Conservation (phyloP, 2,329 filamentous ascomycete genomes). For the Cercospora sojina region DNA sequence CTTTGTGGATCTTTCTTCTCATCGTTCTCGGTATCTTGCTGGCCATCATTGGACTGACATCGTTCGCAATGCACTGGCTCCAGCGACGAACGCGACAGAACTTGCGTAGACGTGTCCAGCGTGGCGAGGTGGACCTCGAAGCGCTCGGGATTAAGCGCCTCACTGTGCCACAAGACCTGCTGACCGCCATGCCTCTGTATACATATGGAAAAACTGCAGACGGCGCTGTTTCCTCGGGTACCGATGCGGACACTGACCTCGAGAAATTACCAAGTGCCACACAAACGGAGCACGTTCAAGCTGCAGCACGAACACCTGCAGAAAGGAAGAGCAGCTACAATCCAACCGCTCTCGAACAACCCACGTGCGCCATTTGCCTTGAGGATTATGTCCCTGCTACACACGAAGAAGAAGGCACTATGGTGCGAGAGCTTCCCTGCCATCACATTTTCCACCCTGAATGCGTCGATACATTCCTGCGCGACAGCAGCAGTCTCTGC, state of each 20-base stretch:
- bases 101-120: slow-evolving; percentile 68
- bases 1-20: slow-evolving; percentile 75
- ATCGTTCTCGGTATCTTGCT: slow-evolving; percentile 70
- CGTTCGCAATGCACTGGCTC: slow-evolving; percentile 71
- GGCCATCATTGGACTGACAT: slow-evolving; percentile 65
- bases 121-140: slow-evolving; percentile 83
- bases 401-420: slow-evolving; percentile 42
- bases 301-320: slow-evolving; percentile 7
- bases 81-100: slow-evolving; percentile 68
- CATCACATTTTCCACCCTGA: slow-evolving; percentile 90
- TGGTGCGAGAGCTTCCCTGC: slow-evolving; percentile 83
- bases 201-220: slow-evolving; percentile 55
- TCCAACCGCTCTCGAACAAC: slow-evolving; percentile 61
- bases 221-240: neutral
- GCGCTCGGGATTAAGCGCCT: slow-evolving; percentile 79
- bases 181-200: slow-evolving; percentile 75
- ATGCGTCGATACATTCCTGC: slow-evolving; percentile 84
- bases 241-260: slow-evolving; percentile 14
- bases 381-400: slow-evolving; percentile 63
- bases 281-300: slow-evolving; percentile 7
- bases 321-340: slow-evolving; percentile 24
- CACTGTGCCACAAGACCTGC: slow-evolving; percentile 68
- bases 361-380: slow-evolving; percentile 85
- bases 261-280: slow-evolving; percentile 10
- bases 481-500: slow-evolving; percentile 77